These are phyloP conservation scores for Mycena sp. DNA, from an alignment of 1,284 basidiomycete genomes.

Conservation along the genomic window DNA sequence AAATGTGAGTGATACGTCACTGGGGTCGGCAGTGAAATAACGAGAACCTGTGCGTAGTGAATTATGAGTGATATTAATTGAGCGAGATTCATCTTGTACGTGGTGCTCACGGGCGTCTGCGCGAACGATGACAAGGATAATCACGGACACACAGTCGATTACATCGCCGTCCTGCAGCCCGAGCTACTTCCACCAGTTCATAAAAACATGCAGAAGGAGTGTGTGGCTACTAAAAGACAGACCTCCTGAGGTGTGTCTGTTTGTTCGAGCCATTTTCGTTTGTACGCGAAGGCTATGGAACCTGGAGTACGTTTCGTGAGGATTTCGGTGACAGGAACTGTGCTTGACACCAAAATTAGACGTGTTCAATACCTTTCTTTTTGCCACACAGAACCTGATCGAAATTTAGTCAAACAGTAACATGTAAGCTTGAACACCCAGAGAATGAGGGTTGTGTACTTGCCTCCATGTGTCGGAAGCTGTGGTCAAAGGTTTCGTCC, in stretches of 20 bases:
- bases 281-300: slow-evolving; percentile 15
- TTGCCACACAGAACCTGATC: background rate
- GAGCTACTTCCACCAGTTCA: background rate
- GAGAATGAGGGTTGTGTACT: background rate
- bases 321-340: background rate
- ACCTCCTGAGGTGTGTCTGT: slow-evolving; percentile 4
- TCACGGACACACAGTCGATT: background rate
- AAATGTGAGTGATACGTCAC: slow-evolving; percentile 1
- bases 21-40: background rate
- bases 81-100: background rate
- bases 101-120: background rate
- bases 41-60: background rate
- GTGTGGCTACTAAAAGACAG: background rate
- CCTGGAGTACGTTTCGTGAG: background rate
- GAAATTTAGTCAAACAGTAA: background rate
- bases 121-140: background rate
- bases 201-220: background rate
- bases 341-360: too few species aligned
- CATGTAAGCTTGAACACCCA: background rate
- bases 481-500: background rate
- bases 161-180: background rate
- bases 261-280: slow-evolving; percentile 5
- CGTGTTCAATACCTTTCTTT: slow-evolving; percentile 10
- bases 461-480: slow-evolving; percentile 17
- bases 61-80: background rate